Evolutionary conservation across 441 rosid species (phyloP), one percentile per base, ranked within the genome.

Genomic region (Geranium incanum): DNA sequence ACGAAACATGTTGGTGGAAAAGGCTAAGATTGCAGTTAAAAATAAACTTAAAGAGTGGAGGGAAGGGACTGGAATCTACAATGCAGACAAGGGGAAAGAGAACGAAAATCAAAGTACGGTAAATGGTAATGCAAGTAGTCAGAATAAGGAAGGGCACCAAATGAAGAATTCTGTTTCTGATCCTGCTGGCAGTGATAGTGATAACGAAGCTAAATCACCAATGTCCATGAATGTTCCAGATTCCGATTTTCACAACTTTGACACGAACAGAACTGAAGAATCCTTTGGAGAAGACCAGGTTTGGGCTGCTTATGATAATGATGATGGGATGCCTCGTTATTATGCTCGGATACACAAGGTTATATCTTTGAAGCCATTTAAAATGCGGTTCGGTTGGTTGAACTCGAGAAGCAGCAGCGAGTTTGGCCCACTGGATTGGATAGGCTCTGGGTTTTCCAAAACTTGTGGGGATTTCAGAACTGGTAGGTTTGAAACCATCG

Each of bases 271-370:
- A 70, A 76, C 88, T 55, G 99, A 95, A 78, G 79, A 23, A 66
- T 84, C 93, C 33, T 92, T 95, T 78, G 79, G 62, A 62, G 92
- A 79, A 11, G 86, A 91, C 73, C 86, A 92, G 79, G 88, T 95
- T 55, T 95, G 97, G 99, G 99, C 97, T 71, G 99, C 91, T 3
- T 92, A 95, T 72, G 99, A 94, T 36, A 84, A 83, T 71, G 86
- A 84, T 18, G 97, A 92, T 77, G 97, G 97, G 66, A 89, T 95
- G 99, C 99, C 99, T 60, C 88, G 99, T 60, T 92, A 78, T 71
- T 95, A 92, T 76, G 97, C 97, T 63, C 86, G 91, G 82, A 86
- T 95, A 75, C 94, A 86, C 33, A 83, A 85, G 75, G 93, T 95
- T 72, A 75, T 94, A 4, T 90, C 97, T 66, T 23, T 77, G 81